Conservation (phyloP, 352 stramenopile species). For the Pythium oligandrum region DNA sequence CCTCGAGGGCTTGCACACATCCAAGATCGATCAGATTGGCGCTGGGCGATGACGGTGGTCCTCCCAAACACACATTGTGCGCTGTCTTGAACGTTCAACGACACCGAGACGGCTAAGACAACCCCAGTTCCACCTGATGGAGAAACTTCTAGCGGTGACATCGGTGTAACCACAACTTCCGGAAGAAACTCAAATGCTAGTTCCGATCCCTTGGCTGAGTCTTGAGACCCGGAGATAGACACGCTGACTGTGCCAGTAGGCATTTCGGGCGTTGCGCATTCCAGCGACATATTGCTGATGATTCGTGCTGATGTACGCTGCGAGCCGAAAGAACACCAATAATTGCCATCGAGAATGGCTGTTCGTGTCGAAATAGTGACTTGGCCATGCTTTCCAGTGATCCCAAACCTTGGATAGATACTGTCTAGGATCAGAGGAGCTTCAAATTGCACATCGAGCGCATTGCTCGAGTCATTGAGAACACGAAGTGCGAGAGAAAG, state of each 20-base stretch:
- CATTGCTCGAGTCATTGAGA: conserved; percentile 7
- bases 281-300: conserved; percentile 2
- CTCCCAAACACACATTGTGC: too few relatives aligned
- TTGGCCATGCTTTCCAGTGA: conserved; percentile 3
- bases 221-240: conserved; percentile 1
- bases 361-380: conserved; percentile 2
- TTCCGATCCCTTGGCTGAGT: conserved; percentile 9
- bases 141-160: conserved; percentile 8
- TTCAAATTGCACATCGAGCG: not conserved
- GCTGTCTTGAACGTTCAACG: not conserved
- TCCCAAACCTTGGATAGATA: conserved; percentile 4
- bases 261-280: conserved; percentile 1
- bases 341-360: conserved; percentile 1
- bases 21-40: not conserved
- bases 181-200: conserved; percentile 9
- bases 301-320: conserved; percentile 3
- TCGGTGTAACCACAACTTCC: not conserved
- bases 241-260: not conserved
- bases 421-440: conserved; percentile 2
- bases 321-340: conserved; percentile 2
- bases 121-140: conserved; percentile 10
- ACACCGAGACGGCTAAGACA: conserved; percentile 3
- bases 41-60: not conserved
- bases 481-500: conserved; percentile 1
- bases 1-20: too few relatives aligned